Conservation (phyloP, 139 green algal species). For the Chlorella sp. region DNA sequence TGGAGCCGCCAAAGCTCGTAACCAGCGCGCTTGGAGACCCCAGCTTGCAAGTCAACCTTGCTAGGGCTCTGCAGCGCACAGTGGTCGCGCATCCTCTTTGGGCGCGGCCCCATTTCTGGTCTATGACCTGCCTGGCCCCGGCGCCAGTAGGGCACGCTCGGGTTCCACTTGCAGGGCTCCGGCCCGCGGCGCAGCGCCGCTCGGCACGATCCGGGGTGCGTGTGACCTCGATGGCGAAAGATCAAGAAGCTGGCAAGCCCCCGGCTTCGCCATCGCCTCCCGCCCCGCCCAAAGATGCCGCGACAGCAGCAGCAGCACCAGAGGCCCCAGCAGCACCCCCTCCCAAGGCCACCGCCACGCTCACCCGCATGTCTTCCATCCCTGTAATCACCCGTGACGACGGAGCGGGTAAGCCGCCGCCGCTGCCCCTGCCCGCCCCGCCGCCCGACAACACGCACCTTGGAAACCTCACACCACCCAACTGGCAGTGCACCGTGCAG, state of each 20-base stretch:
- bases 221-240: background rate
- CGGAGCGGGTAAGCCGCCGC: conserved; percentile 10
- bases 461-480: background rate
- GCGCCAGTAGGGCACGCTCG: too few relatives aligned
- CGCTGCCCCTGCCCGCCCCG: too few relatives aligned
- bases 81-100: too few relatives aligned
- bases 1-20: too few relatives aligned
- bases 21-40: too few relatives aligned
- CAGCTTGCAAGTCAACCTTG: too few relatives aligned
- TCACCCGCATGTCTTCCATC: background rate
- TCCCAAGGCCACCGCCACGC: background rate
- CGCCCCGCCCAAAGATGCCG: background rate
- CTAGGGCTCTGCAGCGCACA: too few relatives aligned
- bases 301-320: background rate
- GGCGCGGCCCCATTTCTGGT: too few relatives aligned
- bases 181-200: too few relatives aligned
- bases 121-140: too few relatives aligned
- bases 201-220: background rate
- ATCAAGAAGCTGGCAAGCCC: background rate
- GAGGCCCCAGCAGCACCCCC: background rate
- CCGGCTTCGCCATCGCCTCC: background rate
- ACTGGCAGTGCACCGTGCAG: background rate
- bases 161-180: too few relatives aligned
- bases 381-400: conserved; percentile 14
- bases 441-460: background rate